Evolutionary conservation across 345 rosid species (phyloP).

Genomic region (Ricinus communis): DNA sequence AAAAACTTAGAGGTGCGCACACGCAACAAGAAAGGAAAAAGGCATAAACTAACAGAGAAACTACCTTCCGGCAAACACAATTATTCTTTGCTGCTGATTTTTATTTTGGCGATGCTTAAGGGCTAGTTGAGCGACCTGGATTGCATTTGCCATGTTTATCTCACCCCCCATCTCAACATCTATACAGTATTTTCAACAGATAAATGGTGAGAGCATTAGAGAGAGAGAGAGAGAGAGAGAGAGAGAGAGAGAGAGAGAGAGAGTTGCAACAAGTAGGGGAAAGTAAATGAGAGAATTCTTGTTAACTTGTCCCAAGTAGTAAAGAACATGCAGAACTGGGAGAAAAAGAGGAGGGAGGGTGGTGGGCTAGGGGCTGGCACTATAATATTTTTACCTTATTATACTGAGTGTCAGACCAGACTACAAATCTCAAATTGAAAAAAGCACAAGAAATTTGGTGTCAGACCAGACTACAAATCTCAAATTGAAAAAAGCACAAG

Average conservation of each 20-base stretch:
- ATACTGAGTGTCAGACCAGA: background rate
- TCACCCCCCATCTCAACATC: conserved; percentile 94
- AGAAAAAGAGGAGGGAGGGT: background rate
- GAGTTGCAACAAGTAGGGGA: background rate
- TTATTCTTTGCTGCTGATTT: conserved; percentile 91
- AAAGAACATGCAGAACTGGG: background rate
- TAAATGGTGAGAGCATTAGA: background rate
- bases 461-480: background rate
- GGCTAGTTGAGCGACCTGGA: conserved; percentile 95
- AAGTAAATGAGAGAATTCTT: background rate
- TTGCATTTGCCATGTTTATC: conserved; percentile 76
- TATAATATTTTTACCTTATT: background rate
- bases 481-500: background rate
- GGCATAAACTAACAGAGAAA: background rate
- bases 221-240: background rate
- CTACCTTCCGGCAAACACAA: conserved; percentile 97
- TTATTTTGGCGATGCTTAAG: conserved; percentile 98
- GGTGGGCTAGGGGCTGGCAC: background rate
- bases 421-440: background rate
- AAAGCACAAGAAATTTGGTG: too few species aligned
- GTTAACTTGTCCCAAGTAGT: background rate
- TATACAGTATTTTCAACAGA: conserved; percentile 10
- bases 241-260: background rate
- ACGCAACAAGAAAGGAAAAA: background rate
- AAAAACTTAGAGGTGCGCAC: conserved; percentile 11